A percentile compares a stretch with the other conserved stretches of the same genome.
Evolutionary conservation across 805 yeast species (phyloP).

Genomic region (Yamadazyma takamatsuzukensis): DNA sequence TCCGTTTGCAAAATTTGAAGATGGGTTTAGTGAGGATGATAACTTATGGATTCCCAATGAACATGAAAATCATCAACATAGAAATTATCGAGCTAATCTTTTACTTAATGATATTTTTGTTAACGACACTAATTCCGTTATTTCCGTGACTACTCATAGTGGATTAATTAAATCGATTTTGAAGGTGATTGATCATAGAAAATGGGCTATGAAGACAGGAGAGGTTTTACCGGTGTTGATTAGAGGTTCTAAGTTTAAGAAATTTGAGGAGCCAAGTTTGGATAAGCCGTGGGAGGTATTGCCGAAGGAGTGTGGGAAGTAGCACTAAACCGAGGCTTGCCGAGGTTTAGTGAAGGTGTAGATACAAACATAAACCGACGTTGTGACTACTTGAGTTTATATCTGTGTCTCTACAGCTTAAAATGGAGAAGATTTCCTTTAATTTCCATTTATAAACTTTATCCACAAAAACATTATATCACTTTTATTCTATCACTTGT

Average conservation of each 20-base stretch:
- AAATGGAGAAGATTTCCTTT: too few relatives aligned
- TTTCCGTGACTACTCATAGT: conserved; percentile 27
- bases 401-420: too few relatives aligned
- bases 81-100: conserved; percentile 22
- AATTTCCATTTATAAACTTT: too few relatives aligned
- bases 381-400: too few relatives aligned
- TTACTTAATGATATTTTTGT: conserved; percentile 25
- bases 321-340: too few relatives aligned
- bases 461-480: too few relatives aligned
- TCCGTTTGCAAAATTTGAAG: conserved; percentile 22
- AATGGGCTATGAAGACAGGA: conserved; percentile 23
- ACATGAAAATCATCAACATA: conserved; percentile 24
- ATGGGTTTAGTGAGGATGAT: conserved; percentile 22
- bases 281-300: conserved; percentile 11
- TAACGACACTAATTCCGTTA: conserved; percentile 15
- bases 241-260: conserved; percentile 9
- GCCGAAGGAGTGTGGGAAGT: conserved; percentile 11
- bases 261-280: conserved; percentile 9
- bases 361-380: too few relatives aligned
- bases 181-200: conserved; percentile 21
- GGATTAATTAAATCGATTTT: conserved; percentile 26
- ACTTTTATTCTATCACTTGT: too few relatives aligned
- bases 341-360: too few relatives aligned
- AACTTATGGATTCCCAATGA: conserved; percentile 18
- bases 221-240: conserved; percentile 26